phyloP scores from a whole-genome alignment of 1,139 yeast species.

The Nakaseomyces uthaithaninus region DNA sequence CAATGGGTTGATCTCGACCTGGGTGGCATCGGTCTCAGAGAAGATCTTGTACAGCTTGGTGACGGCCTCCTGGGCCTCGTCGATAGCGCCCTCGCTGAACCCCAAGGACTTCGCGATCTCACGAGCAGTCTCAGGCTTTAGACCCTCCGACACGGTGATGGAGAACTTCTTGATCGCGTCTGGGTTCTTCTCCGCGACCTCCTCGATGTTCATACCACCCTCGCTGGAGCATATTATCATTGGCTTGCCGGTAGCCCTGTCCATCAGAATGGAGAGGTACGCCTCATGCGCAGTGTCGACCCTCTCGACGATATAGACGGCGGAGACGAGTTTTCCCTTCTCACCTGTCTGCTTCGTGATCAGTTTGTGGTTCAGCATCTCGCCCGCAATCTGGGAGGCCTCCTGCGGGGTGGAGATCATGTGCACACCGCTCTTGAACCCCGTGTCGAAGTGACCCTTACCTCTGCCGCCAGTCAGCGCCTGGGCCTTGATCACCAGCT shows the following conservation, averaged over 20 bases:
- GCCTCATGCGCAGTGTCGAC: slow-evolving; percentile 92
- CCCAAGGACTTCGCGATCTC: slow-evolving; percentile 76
- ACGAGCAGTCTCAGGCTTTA: slow-evolving; percentile 67
- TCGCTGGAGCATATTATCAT: slow-evolving; percentile 92
- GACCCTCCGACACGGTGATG: slow-evolving; percentile 67
- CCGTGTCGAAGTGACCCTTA: slow-evolving; percentile 94
- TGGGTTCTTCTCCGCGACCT: slow-evolving; percentile 90
- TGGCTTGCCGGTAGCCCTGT: slow-evolving; percentile 84
- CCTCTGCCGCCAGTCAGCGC: slow-evolving; percentile 99
- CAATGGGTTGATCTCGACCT: slow-evolving; percentile 96
- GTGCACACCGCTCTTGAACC: slow-evolving; percentile 95
- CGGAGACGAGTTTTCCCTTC: slow-evolving; percentile 93
- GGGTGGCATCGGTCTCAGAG: slow-evolving; percentile 89
- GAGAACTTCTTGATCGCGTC: slow-evolving; percentile 86
- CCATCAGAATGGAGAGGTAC: slow-evolving; percentile 88
- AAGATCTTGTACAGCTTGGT: slow-evolving; percentile 84
- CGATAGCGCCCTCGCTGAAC: slow-evolving; percentile 67
- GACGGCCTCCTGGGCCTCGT: slow-evolving; percentile 82
- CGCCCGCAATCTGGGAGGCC: slow-evolving; percentile 76
- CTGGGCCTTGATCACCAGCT: slow-evolving; percentile 94
- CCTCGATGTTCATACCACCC: slow-evolving; percentile 99
- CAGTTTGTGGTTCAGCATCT: slow-evolving; percentile 87
- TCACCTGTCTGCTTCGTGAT: slow-evolving; percentile 98
- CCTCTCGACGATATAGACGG: slow-evolving; percentile 93
- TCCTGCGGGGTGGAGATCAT: slow-evolving; percentile 79